A percentile compares a stretch with the other conserved stretches of the same genome.
These are phyloP conservation scores for Diaporthe velutina DNA, from an alignment of 2,329 filamentous ascomycete genomes.

Conservation along the genomic window DNA sequence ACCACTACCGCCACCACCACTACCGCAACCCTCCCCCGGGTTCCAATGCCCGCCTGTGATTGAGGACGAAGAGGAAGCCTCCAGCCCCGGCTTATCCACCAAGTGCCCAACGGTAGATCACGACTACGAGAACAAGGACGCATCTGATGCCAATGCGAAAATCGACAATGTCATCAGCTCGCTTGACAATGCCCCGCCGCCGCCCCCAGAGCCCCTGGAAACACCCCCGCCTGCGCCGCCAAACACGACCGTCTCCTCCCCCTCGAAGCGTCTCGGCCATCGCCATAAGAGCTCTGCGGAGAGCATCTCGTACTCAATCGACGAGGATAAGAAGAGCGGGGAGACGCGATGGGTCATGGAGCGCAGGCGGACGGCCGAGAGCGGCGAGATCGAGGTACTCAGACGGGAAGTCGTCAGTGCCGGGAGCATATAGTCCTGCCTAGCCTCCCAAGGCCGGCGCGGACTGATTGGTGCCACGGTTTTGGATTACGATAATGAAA, in stretches of 20 bases:
- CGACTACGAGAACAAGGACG: not conserved
- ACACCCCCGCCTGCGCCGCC: slow-evolving; percentile 8
- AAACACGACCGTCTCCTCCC: slow-evolving; percentile 37
- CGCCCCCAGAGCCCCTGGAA: slow-evolving; percentile 6
- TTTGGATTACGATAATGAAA: slow-evolving; percentile 11
- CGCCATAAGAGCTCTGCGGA: slow-evolving; percentile 71
- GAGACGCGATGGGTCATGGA: slow-evolving; percentile 78
- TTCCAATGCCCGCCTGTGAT: slow-evolving; percentile 54
- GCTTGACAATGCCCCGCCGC: slow-evolving; percentile 35
- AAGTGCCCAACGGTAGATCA: slow-evolving; percentile 38
- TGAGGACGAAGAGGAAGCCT: slow-evolving; percentile 53
- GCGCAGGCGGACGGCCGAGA: slow-evolving; percentile 74
- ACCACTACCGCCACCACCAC: slow-evolving; percentile 44
- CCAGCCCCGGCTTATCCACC: slow-evolving; percentile 46
- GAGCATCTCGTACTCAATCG: slow-evolving; percentile 77
- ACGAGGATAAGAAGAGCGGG: slow-evolving; percentile 64
- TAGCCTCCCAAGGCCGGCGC: not conserved
- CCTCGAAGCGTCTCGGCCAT: slow-evolving; percentile 56
- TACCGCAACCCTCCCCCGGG: slow-evolving; percentile 43
- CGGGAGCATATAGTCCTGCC: slow-evolving; percentile 56
- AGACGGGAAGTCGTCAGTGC: slow-evolving; percentile 74
- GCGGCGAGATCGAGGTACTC: slow-evolving; percentile 74
- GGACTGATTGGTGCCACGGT: too few relatives aligned
- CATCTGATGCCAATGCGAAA: slow-evolving; percentile 35
- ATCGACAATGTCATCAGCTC: slow-evolving; percentile 42